Percentiles rank a stretch among this genome's conserved stretches.
Evolutionary conservation across 1,284 basidiomycete species (phyloP).

Genomic region (Mycosarcoma maydis): DNA sequence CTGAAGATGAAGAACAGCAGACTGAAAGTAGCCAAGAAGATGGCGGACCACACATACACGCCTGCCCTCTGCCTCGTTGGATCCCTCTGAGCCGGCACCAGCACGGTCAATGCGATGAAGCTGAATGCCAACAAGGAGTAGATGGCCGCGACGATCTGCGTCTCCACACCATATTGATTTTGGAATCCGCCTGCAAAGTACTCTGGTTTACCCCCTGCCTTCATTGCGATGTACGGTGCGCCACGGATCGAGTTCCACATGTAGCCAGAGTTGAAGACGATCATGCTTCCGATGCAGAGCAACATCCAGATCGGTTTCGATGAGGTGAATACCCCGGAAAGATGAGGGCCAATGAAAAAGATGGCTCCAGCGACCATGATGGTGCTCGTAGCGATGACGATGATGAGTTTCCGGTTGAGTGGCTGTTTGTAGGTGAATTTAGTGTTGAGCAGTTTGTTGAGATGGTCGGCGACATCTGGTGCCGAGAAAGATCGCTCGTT

Average conservation of each 20-base stretch:
- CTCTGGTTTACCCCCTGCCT: constrained; percentile 71
- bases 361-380: constrained; percentile 19
- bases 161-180: constrained; percentile 91
- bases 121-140: constrained; percentile 85
- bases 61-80: constrained; percentile 81
- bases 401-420: constrained; percentile 45
- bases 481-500: constrained; percentile 49
- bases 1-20: constrained; percentile 88
- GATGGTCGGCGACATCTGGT: constrained; percentile 27
- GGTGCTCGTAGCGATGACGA: constrained; percentile 11
- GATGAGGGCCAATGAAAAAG: constrained; percentile 35
- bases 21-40: constrained; percentile 86
- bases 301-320: constrained; percentile 48
- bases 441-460: constrained; percentile 33
- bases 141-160: constrained; percentile 83
- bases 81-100: constrained; percentile 81
- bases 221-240: constrained; percentile 75
- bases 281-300: constrained; percentile 48
- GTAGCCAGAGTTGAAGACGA: constrained; percentile 70
- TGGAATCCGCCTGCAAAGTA: constrained; percentile 90
- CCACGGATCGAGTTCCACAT: constrained; percentile 97
- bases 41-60: constrained; percentile 86
- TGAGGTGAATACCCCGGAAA: constrained; percentile 18
- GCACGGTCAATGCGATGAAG: constrained; percentile 82
- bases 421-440: constrained; percentile 49